phyloP scores from a whole-genome alignment of 2,329 filamentous ascomycete species.

The Xylariaceae sp. region DNA sequence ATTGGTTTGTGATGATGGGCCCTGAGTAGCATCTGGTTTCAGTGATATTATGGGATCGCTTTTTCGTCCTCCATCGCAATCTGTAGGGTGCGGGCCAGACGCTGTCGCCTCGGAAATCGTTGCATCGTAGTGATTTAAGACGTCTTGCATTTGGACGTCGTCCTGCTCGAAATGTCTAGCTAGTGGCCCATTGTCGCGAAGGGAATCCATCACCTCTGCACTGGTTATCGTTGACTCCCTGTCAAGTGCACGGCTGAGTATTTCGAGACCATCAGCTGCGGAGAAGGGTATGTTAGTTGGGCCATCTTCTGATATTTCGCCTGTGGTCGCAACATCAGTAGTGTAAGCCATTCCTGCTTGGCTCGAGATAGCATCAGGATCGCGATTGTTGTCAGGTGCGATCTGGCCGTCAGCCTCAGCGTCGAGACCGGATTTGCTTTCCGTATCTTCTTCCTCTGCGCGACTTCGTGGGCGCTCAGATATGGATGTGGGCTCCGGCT shows the following conservation, averaged over 20 bases:
- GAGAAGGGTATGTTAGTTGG: slow-evolving; percentile 14
- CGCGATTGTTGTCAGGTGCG: not conserved
- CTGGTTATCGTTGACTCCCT: slow-evolving; percentile 17
- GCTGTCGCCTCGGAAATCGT: not conserved
- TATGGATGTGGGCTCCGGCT: not conserved
- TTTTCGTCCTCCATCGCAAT: slow-evolving; percentile 6
- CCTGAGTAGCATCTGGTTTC: slow-evolving; percentile 23
- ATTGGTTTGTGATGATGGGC: not conserved
- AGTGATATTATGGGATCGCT: slow-evolving; percentile 14
- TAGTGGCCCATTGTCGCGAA: not conserved
- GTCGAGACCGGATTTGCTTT: not conserved
- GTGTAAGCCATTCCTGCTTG: slow-evolving; percentile 3
- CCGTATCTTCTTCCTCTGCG: slow-evolving; percentile 8
- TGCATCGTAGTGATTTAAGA: not conserved
- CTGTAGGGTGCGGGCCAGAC: not conserved
- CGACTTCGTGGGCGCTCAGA: slow-evolving; percentile 4
- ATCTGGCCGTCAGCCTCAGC: not conserved
- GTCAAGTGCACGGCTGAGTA: slow-evolving; percentile 25
- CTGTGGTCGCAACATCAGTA: not conserved
- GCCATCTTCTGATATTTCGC: not conserved
- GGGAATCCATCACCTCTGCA: slow-evolving; percentile 9
- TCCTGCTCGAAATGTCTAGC: not conserved
- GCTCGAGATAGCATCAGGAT: not conserved
- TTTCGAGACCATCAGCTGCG: slow-evolving; percentile 30
- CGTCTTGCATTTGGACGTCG: not conserved